phyloP scores from a whole-genome alignment of 257 asterid species.

The Coffea eugenioides region DNA sequence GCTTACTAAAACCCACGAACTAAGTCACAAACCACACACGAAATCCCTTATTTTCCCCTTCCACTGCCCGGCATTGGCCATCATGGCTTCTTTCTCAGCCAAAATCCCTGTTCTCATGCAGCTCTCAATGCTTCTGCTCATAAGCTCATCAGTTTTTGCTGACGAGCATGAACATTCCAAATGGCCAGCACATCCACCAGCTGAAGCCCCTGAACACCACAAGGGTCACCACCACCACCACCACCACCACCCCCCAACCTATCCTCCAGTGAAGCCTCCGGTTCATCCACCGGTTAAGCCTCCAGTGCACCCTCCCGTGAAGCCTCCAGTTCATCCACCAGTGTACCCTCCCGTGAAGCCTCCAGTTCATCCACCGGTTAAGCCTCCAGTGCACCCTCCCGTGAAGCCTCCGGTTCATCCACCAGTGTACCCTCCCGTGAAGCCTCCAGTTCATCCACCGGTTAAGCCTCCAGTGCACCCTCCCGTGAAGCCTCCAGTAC shows the following conservation, averaged over 20 bases:
- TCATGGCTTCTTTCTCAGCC: conserved; percentile 28
- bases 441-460: too few species aligned
- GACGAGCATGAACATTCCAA: neutral
- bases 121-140: conserved; percentile 30
- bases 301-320: neutral
- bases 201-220: conserved; percentile 19
- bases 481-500: neutral
- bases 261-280: neutral
- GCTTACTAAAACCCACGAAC: neutral
- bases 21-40: too few species aligned
- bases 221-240: conserved; percentile 18
- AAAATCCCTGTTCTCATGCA: conserved; percentile 20
- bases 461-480: too few species aligned
- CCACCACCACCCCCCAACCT: conserved; percentile 7
- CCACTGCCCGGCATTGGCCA: neutral
- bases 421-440: too few species aligned
- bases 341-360: too few species aligned
- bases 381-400: too few species aligned
- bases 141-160: conserved; percentile 9
- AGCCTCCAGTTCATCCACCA: neutral
- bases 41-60: neutral
- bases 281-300: too few species aligned
- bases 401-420: too few species aligned
- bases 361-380: too few species aligned
- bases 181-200: conserved; percentile 3